These are phyloP conservation scores for Grosmannia penicillata DNA, from an alignment of 2,329 filamentous ascomycete genomes.

Conservation along the genomic window DNA sequence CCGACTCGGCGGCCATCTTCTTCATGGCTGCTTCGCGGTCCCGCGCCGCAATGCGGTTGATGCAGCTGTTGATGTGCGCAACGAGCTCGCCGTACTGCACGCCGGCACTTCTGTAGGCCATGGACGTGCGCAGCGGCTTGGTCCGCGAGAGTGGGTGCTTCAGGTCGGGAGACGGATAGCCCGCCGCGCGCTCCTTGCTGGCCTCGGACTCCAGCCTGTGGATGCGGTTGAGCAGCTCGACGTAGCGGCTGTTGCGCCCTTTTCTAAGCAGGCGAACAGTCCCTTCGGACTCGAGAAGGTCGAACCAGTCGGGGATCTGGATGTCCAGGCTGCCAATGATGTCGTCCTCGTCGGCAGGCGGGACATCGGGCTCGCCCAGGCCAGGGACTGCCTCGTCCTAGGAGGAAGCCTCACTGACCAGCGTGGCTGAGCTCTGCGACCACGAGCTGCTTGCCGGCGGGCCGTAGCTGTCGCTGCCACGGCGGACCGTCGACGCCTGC, in stretches of 20 bases:
- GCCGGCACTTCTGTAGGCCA: neutral
- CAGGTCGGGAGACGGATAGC: too few relatives aligned
- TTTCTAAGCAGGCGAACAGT: neutral
- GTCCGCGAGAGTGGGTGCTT: neutral
- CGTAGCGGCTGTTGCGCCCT: neutral
- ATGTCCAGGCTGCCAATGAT: neutral
- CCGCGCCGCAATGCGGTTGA: neutral
- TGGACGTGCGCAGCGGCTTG: neutral
- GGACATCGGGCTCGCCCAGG: neutral
- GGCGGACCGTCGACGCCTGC: too few relatives aligned
- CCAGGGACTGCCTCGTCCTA: neutral
- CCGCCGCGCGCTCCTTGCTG: neutral
- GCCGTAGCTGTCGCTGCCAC: too few relatives aligned
- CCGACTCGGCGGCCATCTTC: too few relatives aligned
- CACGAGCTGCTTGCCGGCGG: too few relatives aligned
- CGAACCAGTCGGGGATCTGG: conserved; percentile 3
- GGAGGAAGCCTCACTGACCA: too few relatives aligned
- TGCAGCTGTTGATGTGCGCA: neutral
- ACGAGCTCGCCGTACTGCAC: neutral
- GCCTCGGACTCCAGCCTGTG: neutral
- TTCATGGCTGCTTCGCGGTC: conserved; percentile 1
- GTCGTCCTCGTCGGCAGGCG: neutral
- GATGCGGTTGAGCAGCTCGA: conserved; percentile 3
- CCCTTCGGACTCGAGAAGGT: neutral
- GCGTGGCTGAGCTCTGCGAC: too few relatives aligned